Evolutionary conservation across 2,329 filamentous ascomycete genomes (phyloP), one percentile per base, ranked within the genome.

Genomic region (Lizonia empirigonia): DNA sequence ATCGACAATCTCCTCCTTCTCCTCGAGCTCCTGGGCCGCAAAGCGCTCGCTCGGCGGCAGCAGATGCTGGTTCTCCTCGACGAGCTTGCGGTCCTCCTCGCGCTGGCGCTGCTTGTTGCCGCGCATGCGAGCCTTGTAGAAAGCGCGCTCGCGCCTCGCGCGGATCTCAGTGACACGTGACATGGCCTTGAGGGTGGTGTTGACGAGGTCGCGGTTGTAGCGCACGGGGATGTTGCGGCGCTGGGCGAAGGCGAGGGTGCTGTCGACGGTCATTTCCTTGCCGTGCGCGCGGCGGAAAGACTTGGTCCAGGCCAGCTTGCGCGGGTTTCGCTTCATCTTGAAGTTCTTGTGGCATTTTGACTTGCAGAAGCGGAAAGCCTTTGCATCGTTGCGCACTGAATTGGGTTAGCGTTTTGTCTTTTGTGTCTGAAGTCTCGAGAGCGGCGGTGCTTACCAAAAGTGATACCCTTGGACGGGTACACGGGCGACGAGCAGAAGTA

Each of bases 261-360:
- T 89, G 82, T 99, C 94, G 76, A 97, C 92, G 50, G 90, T 89
- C 62, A 73, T 66, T 57, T 72, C 90, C 96, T 86, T 76, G 62
- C 86, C 84, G 62, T 79, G 69, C 2, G 69, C 70, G 50, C 63
- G 67, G 38, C 65, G 67, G 64, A 68, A 70, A 8, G 60, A 60
- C 48, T 71, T 71, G n/a, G 65, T 70, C 94, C 93, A 97, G 77
- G 91, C 94, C 65, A 97, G 85, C 62, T 97, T 96, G 74, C 93
- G 87, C 27, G 93, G 92, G 78, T 97, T 97, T 63, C 94, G 87
- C 88, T 96, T 96, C 90, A 96, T 96, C 79, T 95, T 94, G 85
- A 95, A 96, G 69, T 80, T 80, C 64, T 86, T 86, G 76, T 88
- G 85, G 59, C 69, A 72, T 68, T 72, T 72, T 27, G 60, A 66